Evolutionary conservation across 345 rosid species (phyloP).

Genomic region (Murraya paniculata): DNA sequence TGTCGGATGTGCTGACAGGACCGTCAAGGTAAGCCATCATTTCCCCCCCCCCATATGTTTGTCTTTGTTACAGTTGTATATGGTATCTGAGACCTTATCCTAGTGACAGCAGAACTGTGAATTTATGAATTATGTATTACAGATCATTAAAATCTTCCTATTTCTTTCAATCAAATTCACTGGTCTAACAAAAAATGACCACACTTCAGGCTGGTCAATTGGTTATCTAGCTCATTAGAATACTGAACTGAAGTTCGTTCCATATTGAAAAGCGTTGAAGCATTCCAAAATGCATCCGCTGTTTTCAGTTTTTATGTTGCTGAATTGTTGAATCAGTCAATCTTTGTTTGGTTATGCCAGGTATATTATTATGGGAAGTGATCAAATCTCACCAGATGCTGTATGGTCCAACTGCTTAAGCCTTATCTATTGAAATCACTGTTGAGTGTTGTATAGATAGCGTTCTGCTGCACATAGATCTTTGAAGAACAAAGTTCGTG

Average conservation of each 20-base stretch:
- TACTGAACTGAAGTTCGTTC: not conserved
- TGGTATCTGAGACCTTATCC: too few species aligned
- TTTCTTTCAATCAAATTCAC: not conserved
- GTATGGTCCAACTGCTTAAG: not conserved
- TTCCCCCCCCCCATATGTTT: not conserved
- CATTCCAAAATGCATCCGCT: not conserved
- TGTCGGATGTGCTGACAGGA: slow-evolving; percentile 67
- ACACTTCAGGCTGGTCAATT: not conserved
- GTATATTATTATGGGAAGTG: slow-evolving; percentile 33
- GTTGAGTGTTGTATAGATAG: not conserved
- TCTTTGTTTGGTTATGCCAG: slow-evolving; percentile 20
- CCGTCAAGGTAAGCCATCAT: slow-evolving; percentile 48
- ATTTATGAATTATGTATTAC: too few species aligned
- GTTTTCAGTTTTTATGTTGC: not conserved
- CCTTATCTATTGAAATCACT: not conserved
- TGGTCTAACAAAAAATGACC: not conserved
- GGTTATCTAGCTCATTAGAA: not conserved
- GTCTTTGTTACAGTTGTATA: too few species aligned
- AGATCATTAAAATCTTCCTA: not conserved
- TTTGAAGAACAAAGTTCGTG: not conserved
- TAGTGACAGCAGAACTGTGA: too few species aligned
- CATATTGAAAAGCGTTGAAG: not conserved
- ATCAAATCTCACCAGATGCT: slow-evolving; percentile 6
- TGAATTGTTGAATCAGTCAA: not conserved
- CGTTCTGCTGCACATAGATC: not conserved